Percentiles rank a stretch among this genome's conserved stretches.
Evolutionary conservation across 345 rosid species (phyloP).

Genomic region (Salix suchowensis): DNA sequence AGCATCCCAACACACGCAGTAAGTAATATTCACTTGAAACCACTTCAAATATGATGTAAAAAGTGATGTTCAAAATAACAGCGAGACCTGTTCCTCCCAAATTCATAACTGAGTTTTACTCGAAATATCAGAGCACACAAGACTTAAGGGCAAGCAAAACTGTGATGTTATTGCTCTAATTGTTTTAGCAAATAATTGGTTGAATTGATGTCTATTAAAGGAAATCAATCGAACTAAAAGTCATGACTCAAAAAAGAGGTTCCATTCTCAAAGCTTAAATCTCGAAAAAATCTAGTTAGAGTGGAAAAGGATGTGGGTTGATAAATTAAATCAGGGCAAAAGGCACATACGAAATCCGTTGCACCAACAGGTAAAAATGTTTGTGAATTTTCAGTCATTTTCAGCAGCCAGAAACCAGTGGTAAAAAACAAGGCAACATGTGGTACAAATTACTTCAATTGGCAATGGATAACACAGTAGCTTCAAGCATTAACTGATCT

Average conservation of each 20-base stretch:
- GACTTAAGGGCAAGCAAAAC: neutral
- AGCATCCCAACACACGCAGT: neutral
- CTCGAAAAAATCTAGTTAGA: neutral
- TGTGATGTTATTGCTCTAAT: neutral
- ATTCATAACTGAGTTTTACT: neutral
- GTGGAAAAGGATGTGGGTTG: neutral
- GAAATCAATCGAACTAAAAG: neutral
- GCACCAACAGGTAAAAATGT: neutral
- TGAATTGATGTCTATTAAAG: neutral
- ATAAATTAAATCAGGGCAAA: neutral
- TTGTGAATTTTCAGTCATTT: neutral
- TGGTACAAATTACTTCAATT: neutral
- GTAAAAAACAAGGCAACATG: neutral
- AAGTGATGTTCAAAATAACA: neutral
- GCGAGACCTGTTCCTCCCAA: neutral
- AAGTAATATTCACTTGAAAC: conserved; percentile 1
- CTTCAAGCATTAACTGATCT: neutral
- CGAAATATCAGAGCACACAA: neutral
- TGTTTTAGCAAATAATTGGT: neutral
- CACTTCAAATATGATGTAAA: neutral
- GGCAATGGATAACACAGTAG: neutral
- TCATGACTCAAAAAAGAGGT: neutral
- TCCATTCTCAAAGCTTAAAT: neutral
- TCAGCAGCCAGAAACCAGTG: neutral
- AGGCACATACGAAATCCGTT: neutral